Evolutionary conservation across 139 green algal genomes (phyloP).

Genomic region (Chlamydomonas schloesseri): DNA sequence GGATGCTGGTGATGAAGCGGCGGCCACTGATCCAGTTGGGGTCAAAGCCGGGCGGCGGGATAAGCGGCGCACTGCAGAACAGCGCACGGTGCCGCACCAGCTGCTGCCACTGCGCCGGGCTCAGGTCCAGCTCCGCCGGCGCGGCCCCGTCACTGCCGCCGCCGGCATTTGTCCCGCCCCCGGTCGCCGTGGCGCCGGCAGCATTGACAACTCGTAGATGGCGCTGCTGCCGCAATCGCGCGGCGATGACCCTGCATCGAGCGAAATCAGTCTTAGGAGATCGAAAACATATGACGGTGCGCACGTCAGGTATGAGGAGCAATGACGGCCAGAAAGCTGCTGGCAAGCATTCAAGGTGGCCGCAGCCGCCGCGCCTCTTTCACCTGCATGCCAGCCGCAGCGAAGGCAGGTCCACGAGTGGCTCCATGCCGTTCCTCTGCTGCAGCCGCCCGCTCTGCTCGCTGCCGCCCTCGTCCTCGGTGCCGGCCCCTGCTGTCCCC

Average conservation of each 20-base stretch:
- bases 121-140: background rate
- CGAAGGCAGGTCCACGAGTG: constrained; percentile 28
- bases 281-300: too few species aligned
- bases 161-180: background rate
- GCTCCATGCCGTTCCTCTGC: background rate
- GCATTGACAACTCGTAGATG: background rate
- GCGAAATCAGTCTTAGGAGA: too few species aligned
- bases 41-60: constrained; percentile 25
- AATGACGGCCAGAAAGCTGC: too few species aligned
- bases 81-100: constrained; percentile 6
- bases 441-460: background rate
- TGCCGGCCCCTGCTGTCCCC: too few species aligned
- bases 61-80: constrained; percentile 25
- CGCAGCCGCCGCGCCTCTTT: too few species aligned
- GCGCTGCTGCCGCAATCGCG: constrained; percentile 2
- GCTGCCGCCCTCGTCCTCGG: background rate
- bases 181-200: background rate
- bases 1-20: constrained; percentile 19
- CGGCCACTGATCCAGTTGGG: constrained; percentile 19
- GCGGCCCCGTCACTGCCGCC: background rate
- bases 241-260: constrained; percentile 15
- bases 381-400: constrained; percentile 45
- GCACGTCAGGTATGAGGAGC: too few species aligned
- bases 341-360: too few species aligned
- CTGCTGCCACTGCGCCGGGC: constrained; percentile 20